Evolutionary conservation across 176 grass and related monocot genomes (phyloP).

Genomic region (Cenchrus purpureus): DNA sequence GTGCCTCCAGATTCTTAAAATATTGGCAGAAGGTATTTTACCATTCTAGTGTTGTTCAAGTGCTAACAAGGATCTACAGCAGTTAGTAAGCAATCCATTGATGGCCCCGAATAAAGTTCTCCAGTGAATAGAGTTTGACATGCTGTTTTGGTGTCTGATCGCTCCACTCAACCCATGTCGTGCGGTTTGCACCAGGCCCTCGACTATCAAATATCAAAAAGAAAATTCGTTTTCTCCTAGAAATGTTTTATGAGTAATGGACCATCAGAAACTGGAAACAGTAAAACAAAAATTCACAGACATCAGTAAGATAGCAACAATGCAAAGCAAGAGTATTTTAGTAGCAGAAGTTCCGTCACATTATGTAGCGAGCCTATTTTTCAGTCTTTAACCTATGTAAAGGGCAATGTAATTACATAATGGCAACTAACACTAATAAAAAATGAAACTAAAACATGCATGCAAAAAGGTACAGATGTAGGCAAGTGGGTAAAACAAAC

Average conservation of each 20-base stretch:
- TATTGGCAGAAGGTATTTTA: background rate
- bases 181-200: constrained; percentile 66
- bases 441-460: constrained; percentile 3
- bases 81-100: constrained; percentile 62
- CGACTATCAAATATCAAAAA: constrained; percentile 45
- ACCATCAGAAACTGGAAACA: background rate
- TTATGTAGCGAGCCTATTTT: background rate
- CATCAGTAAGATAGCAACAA: background rate
- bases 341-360: background rate
- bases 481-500: background rate
- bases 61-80: background rate
- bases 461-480: background rate
- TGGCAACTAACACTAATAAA: background rate
- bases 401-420: constrained; percentile 13
- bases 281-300: background rate
- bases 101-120: constrained; percentile 85
- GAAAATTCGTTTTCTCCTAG: background rate
- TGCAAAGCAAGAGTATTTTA: background rate
- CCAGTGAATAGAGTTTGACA: constrained; percentile 58
- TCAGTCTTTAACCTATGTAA: background rate
- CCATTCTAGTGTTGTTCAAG: background rate
- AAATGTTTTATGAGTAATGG: background rate
- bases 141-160: constrained; percentile 50
- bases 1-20: background rate
- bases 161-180: constrained; percentile 78